Evolutionary conservation across 1,284 basidiomycete species (phyloP).

Genomic region (Exobasidium rhododendri): DNA sequence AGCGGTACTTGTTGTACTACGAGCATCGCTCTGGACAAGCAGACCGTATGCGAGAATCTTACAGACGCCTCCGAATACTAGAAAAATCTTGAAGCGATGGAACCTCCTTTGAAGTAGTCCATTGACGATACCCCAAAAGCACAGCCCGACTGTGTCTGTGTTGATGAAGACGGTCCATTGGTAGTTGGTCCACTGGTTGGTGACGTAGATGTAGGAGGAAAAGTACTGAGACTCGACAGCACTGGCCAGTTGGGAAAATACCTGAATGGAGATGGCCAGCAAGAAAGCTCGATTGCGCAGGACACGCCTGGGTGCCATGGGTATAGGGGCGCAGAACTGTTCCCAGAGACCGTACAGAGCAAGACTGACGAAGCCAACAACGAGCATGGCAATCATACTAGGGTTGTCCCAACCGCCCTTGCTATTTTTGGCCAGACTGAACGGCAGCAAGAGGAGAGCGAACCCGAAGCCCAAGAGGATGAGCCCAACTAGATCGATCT

Average conservation of each 20-base stretch:
- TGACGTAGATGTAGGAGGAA: conserved; percentile 55
- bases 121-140: conserved; percentile 16
- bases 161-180: conserved; percentile 34
- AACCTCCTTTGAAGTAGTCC: conserved; percentile 12
- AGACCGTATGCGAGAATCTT: conserved; percentile 15
- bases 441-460: conserved; percentile 55
- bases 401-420: conserved; percentile 54
- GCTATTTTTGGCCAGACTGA: conserved; percentile 51
- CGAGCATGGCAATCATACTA: conserved; percentile 57
- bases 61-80: conserved; percentile 19
- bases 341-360: conserved; percentile 56
- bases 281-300: conserved; percentile 53
- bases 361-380: conserved; percentile 55
- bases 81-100: conserved; percentile 20
- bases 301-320: conserved; percentile 56
- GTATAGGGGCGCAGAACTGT: conserved; percentile 52
- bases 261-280: conserved; percentile 52
- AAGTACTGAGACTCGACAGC: conserved; percentile 55
- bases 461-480: conserved; percentile 55
- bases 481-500: conserved; percentile 56
- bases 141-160: conserved; percentile 20
- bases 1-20: conserved; percentile 17
- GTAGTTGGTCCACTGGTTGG: conserved; percentile 38
- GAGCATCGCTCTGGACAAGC: background rate
- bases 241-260: conserved; percentile 55